These are phyloP conservation scores for Croton laevigatus DNA, from an alignment of 441 rosid species.

Conservation along the genomic window DNA sequence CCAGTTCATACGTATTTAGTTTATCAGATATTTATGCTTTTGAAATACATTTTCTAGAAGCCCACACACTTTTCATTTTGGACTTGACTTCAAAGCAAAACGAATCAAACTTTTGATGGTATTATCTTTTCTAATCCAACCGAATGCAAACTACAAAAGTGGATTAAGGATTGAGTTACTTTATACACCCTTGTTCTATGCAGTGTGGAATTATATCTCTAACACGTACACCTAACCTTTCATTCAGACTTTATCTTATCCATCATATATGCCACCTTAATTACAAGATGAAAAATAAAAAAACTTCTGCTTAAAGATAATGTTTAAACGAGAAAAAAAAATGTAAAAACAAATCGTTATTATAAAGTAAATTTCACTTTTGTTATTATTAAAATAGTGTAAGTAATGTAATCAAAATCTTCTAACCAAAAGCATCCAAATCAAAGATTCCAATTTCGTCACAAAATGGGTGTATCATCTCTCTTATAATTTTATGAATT, in stretches of 20 bases:
- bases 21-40: too few relatives aligned
- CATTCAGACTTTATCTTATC: constrained; percentile 6
- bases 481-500: not conserved
- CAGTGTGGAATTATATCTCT: not conserved
- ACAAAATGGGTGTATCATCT: constrained; percentile 18
- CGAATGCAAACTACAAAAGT: not conserved
- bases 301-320: too few relatives aligned
- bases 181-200: not conserved
- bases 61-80: too few relatives aligned
- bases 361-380: not conserved
- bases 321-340: too few relatives aligned
- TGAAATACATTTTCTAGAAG: too few relatives aligned
- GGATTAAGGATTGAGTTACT: not conserved
- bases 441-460: constrained; percentile 29
- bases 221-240: constrained; percentile 12
- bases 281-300: too few relatives aligned
- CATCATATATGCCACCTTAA: too few relatives aligned
- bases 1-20: too few relatives aligned
- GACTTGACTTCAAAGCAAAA: too few relatives aligned
- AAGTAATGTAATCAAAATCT: not conserved
- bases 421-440: constrained; percentile 22
- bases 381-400: not conserved
- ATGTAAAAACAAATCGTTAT: too few relatives aligned
- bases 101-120: too few relatives aligned
- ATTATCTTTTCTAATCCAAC: not conserved